Percentiles rank a stretch among this genome's conserved stretches.
These are phyloP conservation scores for Dacryopinax primogenitus DNA, from an alignment of 768 basidiomycete species.

Conservation along the genomic window DNA sequence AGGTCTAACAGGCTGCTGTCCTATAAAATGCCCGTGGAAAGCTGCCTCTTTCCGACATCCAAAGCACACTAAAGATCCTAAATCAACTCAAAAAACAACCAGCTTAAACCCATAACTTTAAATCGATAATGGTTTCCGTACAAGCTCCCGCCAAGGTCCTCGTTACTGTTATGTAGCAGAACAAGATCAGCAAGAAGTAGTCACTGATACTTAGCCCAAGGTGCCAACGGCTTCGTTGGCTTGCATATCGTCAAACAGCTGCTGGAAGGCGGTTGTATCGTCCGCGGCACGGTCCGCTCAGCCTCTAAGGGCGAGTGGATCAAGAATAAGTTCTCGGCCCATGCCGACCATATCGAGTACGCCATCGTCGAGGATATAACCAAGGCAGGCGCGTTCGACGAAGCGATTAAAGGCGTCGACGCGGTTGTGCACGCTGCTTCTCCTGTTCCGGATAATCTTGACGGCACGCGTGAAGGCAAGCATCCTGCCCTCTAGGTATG, in stretches of 20 bases:
- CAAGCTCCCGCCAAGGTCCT: no score
- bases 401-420: conserved; percentile 52
- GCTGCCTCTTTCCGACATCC: no score
- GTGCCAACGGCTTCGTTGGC: conserved; percentile 18
- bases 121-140: no score
- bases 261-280: conserved; percentile 27
- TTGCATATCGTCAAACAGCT: conserved; percentile 19
- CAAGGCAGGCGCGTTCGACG: conserved; percentile 54
- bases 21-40: no score
- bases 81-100: no score
- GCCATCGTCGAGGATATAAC: conserved; percentile 34
- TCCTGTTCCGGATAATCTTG: conserved; percentile 31
- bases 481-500: conserved; percentile 12
- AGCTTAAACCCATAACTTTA: no score
- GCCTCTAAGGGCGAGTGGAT: conserved; percentile 33
- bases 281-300: conserved; percentile 34
- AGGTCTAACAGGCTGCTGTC: no score
- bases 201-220: no score
- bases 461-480: not conserved
- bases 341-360: conserved; percentile 26
- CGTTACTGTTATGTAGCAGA: no score
- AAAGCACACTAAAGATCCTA: no score
- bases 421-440: conserved; percentile 13
- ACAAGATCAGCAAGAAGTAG: no score
- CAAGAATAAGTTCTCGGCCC: conserved; percentile 25